A percentile compares a stretch with the other conserved stretches of the same genome.
phyloP scores from a whole-genome alignment of 2,329 filamentous ascomycete genomes.

The Colletotrichum musicola region DNA sequence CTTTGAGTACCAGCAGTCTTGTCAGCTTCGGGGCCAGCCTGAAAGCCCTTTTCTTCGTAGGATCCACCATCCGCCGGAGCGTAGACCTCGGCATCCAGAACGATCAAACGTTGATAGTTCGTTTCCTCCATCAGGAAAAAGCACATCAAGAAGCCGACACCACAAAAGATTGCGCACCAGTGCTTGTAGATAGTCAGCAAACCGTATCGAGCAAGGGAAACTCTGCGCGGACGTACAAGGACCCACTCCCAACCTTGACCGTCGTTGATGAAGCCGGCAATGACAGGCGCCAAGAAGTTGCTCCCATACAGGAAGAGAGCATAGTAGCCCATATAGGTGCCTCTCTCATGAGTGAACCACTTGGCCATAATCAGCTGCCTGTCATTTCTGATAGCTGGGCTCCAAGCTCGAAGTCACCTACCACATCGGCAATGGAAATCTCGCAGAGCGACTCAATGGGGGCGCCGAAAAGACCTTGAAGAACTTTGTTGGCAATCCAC shows the following conservation, averaged over 20 bases:
- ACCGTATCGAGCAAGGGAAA: neutral
- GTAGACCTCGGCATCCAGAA: conserved; percentile 23
- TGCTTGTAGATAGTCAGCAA: conserved; percentile 15
- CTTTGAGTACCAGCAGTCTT: neutral
- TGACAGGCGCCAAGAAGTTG: conserved; percentile 49
- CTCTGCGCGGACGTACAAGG: conserved; percentile 36
- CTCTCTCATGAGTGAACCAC: conserved; percentile 47
- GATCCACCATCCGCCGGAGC: neutral
- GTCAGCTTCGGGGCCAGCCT: neutral
- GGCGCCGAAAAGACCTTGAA: conserved; percentile 45
- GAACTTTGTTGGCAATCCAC: conserved; percentile 46
- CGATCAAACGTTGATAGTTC: conserved; percentile 54
- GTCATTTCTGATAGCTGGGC: neutral
- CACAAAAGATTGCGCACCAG: conserved; percentile 48
- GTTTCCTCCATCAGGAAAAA: conserved; percentile 70
- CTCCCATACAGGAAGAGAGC: conserved; percentile 45
- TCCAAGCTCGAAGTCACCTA: neutral
- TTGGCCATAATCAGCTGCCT: neutral
- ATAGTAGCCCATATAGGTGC: conserved; percentile 46
- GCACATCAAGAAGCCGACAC: conserved; percentile 45
- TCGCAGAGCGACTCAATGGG: conserved; percentile 48
- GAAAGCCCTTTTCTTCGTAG: neutral
- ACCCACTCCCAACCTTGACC: conserved; percentile 48
- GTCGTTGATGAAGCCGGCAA: conserved; percentile 50
- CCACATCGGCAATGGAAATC: conserved; percentile 46